Conservation (phyloP, 192 early-diverging fungal species). For the Dissophora ornata region DNA sequence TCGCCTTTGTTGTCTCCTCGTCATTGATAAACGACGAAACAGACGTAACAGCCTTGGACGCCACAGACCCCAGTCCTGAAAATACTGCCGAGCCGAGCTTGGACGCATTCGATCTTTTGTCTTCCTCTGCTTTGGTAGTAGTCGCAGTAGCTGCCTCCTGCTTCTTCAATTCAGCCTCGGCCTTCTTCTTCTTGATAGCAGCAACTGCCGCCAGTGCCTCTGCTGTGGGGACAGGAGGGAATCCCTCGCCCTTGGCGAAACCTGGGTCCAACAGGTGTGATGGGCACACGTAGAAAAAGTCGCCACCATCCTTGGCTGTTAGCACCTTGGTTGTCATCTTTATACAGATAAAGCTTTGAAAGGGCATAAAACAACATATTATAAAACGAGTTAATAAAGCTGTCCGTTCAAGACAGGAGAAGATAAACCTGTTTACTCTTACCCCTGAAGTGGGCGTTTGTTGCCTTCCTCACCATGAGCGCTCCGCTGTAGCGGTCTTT, state of each 20-base stretch:
- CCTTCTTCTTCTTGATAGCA: conserved; percentile 47
- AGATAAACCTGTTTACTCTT: background rate
- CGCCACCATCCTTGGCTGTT: conserved; percentile 60
- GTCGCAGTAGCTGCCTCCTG: conserved; percentile 18
- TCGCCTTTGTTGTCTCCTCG: conserved; percentile 41
- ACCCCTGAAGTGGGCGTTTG: background rate
- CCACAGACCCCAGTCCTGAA: conserved; percentile 48
- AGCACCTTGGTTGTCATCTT: conserved; percentile 62
- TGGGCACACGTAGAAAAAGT: conserved; percentile 64
- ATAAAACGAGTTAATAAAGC: background rate
- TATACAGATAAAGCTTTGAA: conserved; percentile 63
- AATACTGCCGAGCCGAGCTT: conserved; percentile 45
- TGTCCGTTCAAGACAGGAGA: no score
- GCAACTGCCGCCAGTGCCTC: conserved; percentile 42
- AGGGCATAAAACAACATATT: background rate
- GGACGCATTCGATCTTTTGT: conserved; percentile 33
- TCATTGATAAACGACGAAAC: conserved; percentile 53
- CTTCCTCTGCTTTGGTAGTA: conserved; percentile 17
- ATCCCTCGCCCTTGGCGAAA: conserved; percentile 54
- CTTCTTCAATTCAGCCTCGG: conserved; percentile 47
- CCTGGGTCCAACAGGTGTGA: conserved; percentile 59
- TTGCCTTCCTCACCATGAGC: conserved; percentile 30
- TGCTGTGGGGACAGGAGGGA: conserved; percentile 34
- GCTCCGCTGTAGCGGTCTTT: conserved; percentile 41
- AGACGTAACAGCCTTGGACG: conserved; percentile 31